Evolutionary conservation across 2,329 filamentous ascomycete genomes (phyloP).

Genomic region (Fonsecaea nubica): DNA sequence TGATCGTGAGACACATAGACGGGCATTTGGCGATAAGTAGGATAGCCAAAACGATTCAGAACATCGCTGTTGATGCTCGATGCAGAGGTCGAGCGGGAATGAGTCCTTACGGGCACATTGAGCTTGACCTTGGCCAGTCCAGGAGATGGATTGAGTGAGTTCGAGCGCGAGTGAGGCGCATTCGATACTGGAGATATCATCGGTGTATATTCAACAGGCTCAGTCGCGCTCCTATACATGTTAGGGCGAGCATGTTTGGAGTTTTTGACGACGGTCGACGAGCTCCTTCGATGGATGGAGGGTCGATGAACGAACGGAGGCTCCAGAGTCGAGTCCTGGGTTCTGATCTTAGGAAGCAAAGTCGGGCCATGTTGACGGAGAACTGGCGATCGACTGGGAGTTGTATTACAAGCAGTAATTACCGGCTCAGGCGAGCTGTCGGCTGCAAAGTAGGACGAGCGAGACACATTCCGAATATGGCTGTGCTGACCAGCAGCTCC

Average conservation of each 20-base stretch:
- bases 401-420: conserved; percentile 68
- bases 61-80: conserved; percentile 71
- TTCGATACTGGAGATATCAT: conserved; percentile 55
- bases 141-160: conserved; percentile 38
- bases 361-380: conserved; percentile 76
- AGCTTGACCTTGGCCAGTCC: conserved; percentile 42
- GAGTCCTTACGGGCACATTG: conserved; percentile 48
- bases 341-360: conserved; percentile 82
- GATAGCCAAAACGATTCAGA: conserved; percentile 76
- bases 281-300: conserved; percentile 27
- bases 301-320: conserved; percentile 23
- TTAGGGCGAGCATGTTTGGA: conserved; percentile 61
- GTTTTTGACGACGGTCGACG: conserved; percentile 51
- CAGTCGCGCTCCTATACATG: conserved; percentile 54
- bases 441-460: conserved; percentile 65
- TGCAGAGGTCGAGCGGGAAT: conserved; percentile 68
- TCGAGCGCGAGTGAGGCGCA: conserved; percentile 40
- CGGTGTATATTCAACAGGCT: conserved; percentile 52
- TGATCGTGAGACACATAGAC: conserved; percentile 58
- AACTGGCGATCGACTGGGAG: conserved; percentile 74
- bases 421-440: conserved; percentile 73
- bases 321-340: conserved; percentile 69
- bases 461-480: conserved; percentile 69
- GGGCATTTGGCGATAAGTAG: conserved; percentile 81
- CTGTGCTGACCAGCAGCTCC: conserved; percentile 45